Evolutionary conservation across 495 filamentous ascomycete species (phyloP), one percentile per base, ranked within the genome.

Genomic region (Daldinia grandis): DNA sequence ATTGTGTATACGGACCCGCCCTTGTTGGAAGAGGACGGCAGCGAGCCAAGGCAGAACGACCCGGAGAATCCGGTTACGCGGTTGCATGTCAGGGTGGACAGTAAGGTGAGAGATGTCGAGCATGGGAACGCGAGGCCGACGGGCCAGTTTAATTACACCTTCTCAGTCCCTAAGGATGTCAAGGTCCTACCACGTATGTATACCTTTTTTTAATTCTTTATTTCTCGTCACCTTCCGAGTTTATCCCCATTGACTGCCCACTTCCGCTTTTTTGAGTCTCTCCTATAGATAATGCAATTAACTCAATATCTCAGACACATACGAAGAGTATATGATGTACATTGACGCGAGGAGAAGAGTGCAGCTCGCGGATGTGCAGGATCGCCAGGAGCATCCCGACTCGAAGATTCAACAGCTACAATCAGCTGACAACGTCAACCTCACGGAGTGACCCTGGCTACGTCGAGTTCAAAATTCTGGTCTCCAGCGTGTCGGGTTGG

Each of bases 61-160:
- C 58, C 72, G 25, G 54, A 44, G 8, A 70, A 64, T n/a, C 74
- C 74, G 5, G 15, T 74, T n/a, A 93, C 90, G 2, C 83, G 89
- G 56, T 82, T 95, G n/a, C 91, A 93, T 65, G 86, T 95, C 6
- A 85, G 91, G 1, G 90, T 95, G 19, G 89, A 93, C 76, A 87
- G 87, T 30, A 92, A 92, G 71, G 91, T 96, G 4, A 81, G 90
- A 19, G 87, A 94, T 76, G 87, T 95, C 9, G 91, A 93, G 81
- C 91, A 95, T 71, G 91, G 88, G 3, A 85, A 84, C 58, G 87
- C 86, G 69, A 93, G 91, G 76, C 87, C 90, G 27, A 93, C 92
- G 1, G 93, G 93, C 1, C 88, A 90, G 74, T 95, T 96, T 76
- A 92, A 94, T 66, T 95, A 96, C 74, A 95, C 92, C 0, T 95